phyloP scores from a whole-genome alignment of 1,284 basidiomycete species.

The Moniliophthora roreri region DNA sequence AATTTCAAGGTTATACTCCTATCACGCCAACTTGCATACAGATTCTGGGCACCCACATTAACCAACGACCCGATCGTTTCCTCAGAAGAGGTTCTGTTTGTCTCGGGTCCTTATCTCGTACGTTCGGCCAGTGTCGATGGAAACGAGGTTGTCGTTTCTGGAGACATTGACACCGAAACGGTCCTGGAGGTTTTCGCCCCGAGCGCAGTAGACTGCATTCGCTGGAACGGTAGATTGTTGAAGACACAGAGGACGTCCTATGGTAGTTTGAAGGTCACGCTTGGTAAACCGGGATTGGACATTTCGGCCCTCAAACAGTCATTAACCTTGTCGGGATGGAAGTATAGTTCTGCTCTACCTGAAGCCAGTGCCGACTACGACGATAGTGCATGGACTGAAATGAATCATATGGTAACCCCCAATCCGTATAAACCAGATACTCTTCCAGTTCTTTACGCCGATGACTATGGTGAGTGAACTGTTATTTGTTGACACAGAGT shows the following conservation, averaged over 20 bases:
- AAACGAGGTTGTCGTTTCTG: neutral
- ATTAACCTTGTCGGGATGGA: slow-evolving; percentile 42
- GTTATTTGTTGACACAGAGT: neutral
- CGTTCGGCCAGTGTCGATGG: neutral
- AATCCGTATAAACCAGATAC: slow-evolving; percentile 13
- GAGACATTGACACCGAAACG: slow-evolving; percentile 5
- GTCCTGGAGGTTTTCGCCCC: slow-evolving; percentile 4
- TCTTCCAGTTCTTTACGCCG: slow-evolving; percentile 22
- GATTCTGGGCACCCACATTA: slow-evolving; percentile 15
- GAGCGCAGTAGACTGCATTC: neutral
- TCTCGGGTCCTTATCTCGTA: slow-evolving; percentile 11
- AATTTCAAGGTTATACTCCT: slow-evolving; percentile 17
- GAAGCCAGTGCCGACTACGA: slow-evolving; percentile 40
- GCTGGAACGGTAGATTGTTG: slow-evolving; percentile 4
- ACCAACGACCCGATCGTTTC: slow-evolving; percentile 2
- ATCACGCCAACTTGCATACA: slow-evolving; percentile 8
- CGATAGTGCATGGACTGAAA: slow-evolving; percentile 42
- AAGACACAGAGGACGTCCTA: neutral
- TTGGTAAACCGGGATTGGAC: slow-evolving; percentile 12
- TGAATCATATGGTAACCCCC: slow-evolving; percentile 44
- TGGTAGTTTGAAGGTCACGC: slow-evolving; percentile 2
- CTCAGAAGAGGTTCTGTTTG: slow-evolving; percentile 5
- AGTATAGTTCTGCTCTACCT: slow-evolving; percentile 48
- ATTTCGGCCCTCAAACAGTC: slow-evolving; percentile 10
- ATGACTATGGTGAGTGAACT: slow-evolving; percentile 21